phyloP scores from a whole-genome alignment of 306 rosid species.

The Pterocarpus macrocarpus region DNA sequence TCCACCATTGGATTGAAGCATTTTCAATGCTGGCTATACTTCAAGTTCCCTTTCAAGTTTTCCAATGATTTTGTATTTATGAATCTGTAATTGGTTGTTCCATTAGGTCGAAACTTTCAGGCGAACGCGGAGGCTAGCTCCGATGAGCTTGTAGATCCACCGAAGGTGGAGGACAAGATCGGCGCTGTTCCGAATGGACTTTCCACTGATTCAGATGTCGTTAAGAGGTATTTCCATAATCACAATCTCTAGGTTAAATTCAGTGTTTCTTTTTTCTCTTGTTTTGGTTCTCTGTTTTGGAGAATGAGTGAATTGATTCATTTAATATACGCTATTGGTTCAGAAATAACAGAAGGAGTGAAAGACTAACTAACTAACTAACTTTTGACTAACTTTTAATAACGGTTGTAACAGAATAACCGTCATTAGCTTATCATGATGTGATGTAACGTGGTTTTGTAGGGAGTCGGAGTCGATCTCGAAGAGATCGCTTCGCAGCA shows the following conservation, averaged over 20 bases:
- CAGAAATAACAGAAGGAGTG: too few species aligned
- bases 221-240: conserved; percentile 42
- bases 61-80: background rate
- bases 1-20: too few species aligned
- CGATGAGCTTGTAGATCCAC: conserved; percentile 92
- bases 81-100: background rate
- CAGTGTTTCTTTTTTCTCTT: background rate
- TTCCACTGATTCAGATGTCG: conserved; percentile 97
- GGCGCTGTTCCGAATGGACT: conserved; percentile 92
- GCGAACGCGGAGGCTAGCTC: conserved; percentile 81
- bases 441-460: background rate
- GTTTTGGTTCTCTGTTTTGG: background rate
- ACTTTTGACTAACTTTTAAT: too few species aligned
- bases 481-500: conserved; percentile 83
- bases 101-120: conserved; percentile 78
- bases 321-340: too few species aligned
- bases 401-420: too few species aligned
- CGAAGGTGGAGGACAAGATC: conserved; percentile 95
- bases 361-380: too few species aligned
- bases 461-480: conserved; percentile 98
- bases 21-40: too few species aligned
- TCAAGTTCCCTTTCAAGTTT: background rate
- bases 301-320: background rate
- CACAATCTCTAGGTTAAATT: too few species aligned
- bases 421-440: too few species aligned